Conservation (phyloP, 257 asterid genomes). For the Cinchona pubescens region DNA sequence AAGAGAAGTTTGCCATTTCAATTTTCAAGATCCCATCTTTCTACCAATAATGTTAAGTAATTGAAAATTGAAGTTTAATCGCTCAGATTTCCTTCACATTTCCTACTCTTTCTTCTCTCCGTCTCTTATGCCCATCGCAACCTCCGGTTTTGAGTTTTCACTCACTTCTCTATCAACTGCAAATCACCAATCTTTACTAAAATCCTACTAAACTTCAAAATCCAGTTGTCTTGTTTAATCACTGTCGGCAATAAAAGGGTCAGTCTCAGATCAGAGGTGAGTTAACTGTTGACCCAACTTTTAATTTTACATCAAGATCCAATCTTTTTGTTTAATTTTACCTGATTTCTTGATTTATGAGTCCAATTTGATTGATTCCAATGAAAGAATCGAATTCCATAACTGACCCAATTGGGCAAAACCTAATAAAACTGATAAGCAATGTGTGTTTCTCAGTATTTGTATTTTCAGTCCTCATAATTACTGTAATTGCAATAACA, state of each 20-base stretch:
- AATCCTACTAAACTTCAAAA: too few relatives aligned
- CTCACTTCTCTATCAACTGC: too few relatives aligned
- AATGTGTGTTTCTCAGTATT: constrained; percentile 92
- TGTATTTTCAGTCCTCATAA: constrained; percentile 79
- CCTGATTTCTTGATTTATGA: neutral
- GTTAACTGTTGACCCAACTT: too few relatives aligned
- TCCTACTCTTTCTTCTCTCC: neutral
- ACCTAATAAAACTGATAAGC: constrained; percentile 70
- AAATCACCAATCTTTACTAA: too few relatives aligned
- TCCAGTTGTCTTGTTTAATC: constrained; percentile 23
- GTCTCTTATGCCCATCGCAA: neutral
- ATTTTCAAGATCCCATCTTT: constrained; percentile 16
- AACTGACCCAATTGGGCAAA: constrained; percentile 83
- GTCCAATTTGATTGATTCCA: constrained; percentile 18
- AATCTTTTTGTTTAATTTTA: constrained; percentile 10
- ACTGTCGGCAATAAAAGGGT: constrained; percentile 19
- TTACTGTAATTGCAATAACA: constrained; percentile 86
- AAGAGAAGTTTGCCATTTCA: neutral
- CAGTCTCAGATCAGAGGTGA: constrained; percentile 30
- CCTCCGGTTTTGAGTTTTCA: too few relatives aligned
- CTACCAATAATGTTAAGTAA: neutral
- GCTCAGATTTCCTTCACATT: neutral
- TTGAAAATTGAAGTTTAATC: neutral
- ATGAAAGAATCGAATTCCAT: constrained; percentile 73
- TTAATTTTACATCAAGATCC: constrained; percentile 27